Evolutionary conservation across 306 rosid genomes (phyloP).

Genomic region (Cercis canadensis): DNA sequence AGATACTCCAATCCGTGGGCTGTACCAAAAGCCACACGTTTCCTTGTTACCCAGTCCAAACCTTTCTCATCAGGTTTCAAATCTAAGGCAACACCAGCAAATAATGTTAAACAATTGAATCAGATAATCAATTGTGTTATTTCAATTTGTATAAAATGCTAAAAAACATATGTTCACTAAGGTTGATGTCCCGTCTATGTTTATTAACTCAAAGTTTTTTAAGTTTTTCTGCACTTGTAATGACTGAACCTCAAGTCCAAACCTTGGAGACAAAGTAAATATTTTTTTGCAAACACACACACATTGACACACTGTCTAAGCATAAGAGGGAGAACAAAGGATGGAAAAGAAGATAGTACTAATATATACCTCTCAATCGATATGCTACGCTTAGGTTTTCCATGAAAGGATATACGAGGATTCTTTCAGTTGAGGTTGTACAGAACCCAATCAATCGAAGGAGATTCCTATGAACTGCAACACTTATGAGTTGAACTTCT

Average conservation of each 20-base stretch:
- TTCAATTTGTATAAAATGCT: too few species aligned
- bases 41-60: constrained; percentile 65
- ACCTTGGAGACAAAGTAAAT: too few species aligned
- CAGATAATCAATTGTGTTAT: too few species aligned
- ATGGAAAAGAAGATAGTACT: neutral
- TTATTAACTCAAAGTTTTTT: too few species aligned
- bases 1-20: constrained; percentile 83
- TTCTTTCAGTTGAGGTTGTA: constrained; percentile 76
- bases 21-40: constrained; percentile 59
- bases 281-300: too few species aligned
- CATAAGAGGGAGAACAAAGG: constrained; percentile 1
- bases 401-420: constrained; percentile 98
- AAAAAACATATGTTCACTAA: too few species aligned
- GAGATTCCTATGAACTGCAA: constrained; percentile 90
- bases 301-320: neutral
- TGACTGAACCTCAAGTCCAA: too few species aligned
- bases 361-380: constrained; percentile 73
- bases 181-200: too few species aligned
- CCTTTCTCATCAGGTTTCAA: constrained; percentile 63
- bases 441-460: constrained; percentile 86
- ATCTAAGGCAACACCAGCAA: constrained; percentile 32
- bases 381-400: constrained; percentile 88
- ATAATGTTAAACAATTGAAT: neutral
- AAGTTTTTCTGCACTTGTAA: too few species aligned
- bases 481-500: constrained; percentile 89